Evolutionary conservation across 106 monocot species (phyloP).

Genomic region (Dendrobium chrysotoxum): DNA sequence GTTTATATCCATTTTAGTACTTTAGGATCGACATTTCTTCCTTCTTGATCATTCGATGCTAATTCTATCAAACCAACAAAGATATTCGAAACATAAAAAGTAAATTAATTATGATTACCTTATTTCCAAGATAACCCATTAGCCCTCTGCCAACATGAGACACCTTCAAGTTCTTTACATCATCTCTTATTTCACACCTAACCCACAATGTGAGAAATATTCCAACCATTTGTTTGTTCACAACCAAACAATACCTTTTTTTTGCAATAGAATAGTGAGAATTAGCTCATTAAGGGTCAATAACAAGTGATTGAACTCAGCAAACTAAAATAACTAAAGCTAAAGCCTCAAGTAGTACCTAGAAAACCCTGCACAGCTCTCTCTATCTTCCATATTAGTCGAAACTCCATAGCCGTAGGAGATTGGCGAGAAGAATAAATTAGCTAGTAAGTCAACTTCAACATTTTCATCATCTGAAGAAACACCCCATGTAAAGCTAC

Average conservation of each 20-base stretch:
- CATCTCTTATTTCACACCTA: conserved; percentile 54
- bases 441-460: conserved; percentile 23
- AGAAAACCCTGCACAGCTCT: conserved; percentile 23
- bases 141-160: conserved; percentile 73
- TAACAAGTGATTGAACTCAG: background rate
- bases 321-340: background rate
- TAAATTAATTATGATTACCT: conserved; percentile 22
- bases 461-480: conserved; percentile 47
- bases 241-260: conserved; percentile 62
- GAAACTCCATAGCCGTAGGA: conserved; percentile 31
- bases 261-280: background rate
- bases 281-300: background rate
- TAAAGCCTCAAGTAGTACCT: conserved; percentile 20
- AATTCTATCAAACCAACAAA: background rate
- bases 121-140: conserved; percentile 85
- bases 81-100: background rate
- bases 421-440: conserved; percentile 33
- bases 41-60: too few species aligned
- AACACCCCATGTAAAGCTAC: conserved; percentile 35
- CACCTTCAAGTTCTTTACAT: conserved; percentile 66
- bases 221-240: conserved; percentile 86
- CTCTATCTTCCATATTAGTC: conserved; percentile 30
- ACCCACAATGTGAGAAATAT: conserved; percentile 76
- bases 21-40: too few species aligned
- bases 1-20: too few species aligned